phyloP scores from a whole-genome alignment of 495 filamentous ascomycete genomes.

The Aspergillus coremiiformis region DNA sequence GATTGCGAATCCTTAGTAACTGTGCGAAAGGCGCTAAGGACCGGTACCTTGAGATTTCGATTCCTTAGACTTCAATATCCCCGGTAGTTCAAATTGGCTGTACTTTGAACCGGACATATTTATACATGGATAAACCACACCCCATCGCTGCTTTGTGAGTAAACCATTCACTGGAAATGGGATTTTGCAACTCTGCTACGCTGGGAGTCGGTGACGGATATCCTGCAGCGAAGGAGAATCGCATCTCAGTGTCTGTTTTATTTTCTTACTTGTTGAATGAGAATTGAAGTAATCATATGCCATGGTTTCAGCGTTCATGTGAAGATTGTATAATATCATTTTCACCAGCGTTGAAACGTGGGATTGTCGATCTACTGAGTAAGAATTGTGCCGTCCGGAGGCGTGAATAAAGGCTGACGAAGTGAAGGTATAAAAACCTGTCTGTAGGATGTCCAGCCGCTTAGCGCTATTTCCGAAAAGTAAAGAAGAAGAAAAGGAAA shows the following conservation, averaged over 20 bases:
- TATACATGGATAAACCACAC: too few relatives aligned
- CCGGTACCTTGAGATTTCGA: too few relatives aligned
- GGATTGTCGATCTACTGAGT: not conserved
- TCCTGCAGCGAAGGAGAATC: too few relatives aligned
- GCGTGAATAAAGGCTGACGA: conserved; percentile 12
- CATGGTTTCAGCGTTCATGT: not conserved
- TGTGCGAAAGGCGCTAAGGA: too few relatives aligned
- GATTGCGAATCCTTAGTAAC: not conserved
- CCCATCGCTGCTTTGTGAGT: too few relatives aligned
- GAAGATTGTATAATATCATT: not conserved
- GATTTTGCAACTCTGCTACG: too few relatives aligned
- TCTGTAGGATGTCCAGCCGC: not conserved
- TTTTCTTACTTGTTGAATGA: not conserved
- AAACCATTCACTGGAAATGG: too few relatives aligned
- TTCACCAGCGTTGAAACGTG: not conserved
- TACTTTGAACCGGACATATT: too few relatives aligned
- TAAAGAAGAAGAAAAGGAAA: not conserved
- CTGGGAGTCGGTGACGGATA: too few relatives aligned
- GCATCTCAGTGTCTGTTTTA: not conserved
- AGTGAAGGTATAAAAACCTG: too few relatives aligned
- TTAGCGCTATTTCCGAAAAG: not conserved
- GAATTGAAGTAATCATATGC: not conserved
- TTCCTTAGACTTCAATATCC: too few relatives aligned
- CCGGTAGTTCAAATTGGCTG: too few relatives aligned
- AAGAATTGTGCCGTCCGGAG: not conserved